Percentiles rank a stretch among this genome's conserved stretches.
Conservation (phyloP, 2,329 filamentous ascomycete genomes). For the Epichloe typhina region DNA sequence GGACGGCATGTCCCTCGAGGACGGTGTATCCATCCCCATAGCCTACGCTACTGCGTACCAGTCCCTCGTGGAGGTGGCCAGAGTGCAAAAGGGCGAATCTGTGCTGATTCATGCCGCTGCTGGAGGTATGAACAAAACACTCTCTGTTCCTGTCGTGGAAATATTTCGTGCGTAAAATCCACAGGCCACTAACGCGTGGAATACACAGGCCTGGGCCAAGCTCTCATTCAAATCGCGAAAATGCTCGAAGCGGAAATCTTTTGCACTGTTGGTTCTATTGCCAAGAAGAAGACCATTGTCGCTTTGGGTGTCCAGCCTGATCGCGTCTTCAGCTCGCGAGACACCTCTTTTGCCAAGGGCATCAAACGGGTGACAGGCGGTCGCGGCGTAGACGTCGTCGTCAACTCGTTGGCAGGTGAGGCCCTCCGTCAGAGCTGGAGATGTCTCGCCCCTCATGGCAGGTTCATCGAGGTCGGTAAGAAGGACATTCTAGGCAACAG, state of each 20-base stretch:
- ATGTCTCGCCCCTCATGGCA: slow-evolving; percentile 17
- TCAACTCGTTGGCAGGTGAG: slow-evolving; percentile 3
- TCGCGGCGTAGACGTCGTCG: slow-evolving; percentile 7
- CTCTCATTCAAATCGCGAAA: slow-evolving; percentile 3
- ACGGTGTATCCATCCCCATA: neutral
- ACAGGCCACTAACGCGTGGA: no score
- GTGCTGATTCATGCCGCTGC: slow-evolving; percentile 19
- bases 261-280: slow-evolving; percentile 13
- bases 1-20: neutral
- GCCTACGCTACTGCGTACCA: neutral
- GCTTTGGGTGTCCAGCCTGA: slow-evolving; percentile 11
- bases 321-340: slow-evolving; percentile 7
- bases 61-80: neutral
- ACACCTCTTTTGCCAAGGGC: neutral
- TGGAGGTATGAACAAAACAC: neutral
- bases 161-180: no score
- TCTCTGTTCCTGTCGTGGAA: no score
- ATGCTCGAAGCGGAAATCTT: slow-evolving; percentile 11
- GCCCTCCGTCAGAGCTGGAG: slow-evolving; percentile 12
- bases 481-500: slow-evolving; percentile 15
- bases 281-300: slow-evolving; percentile 14
- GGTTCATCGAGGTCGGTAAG: slow-evolving; percentile 19
- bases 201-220: slow-evolving; percentile 2
- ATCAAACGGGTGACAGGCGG: neutral
- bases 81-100: slow-evolving; percentile 18